Base-by-base conservation (phyloP, 2,329 filamentous ascomycete species). In the Ophioceras dolichostomum region DNA sequence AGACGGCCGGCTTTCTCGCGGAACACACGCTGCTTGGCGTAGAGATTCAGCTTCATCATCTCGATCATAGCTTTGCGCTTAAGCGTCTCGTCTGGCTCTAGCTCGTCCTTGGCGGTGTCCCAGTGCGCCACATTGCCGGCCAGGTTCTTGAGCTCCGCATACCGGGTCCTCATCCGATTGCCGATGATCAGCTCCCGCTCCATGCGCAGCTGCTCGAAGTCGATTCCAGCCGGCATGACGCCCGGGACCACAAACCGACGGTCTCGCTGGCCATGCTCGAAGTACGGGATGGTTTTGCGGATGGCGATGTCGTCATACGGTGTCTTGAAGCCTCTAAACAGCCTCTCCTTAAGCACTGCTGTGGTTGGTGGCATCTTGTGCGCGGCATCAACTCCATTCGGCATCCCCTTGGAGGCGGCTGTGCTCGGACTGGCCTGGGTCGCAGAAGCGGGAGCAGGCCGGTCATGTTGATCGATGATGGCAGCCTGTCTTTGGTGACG, bases 31-130 rank as follows among this genome's bases (percentile, higher is more conserved):
- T 98, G 91, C 59, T 93, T 94, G 1, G 83, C 79, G 37, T 94
- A 79, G n/a, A 95, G 63, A 35, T 78, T 79, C 26, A 96, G 69
- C 54, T 84, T 83, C 68, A 95, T 96, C 67, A 93, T 86, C 63
- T 98, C 91, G 41, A 98, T 95, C 46, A 95, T 70, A 18, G 88
- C 84, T 57, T 89, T 88, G 37, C 87, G 64, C 64, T 94, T 96
- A 35, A 94, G 62, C 1, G 78, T 76, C 47, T 93, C 85, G 47
- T 95, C 86, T 17, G 80, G 72, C 18, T 79, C 75, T 2, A 73
- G 69, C 53, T 46, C 55, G 20, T 81, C 73, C 41, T 84, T 80
- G 8, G 76, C 76, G 0, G 80, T 76, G 51, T 96, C 86, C 83
- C 87, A 93, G 35, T 85, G 82, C 21, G 80, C 84, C 35, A 95